Evolutionary conservation across 192 early-diverging fungal species (phyloP).

Genomic region (Umbelopsis isabellina): DNA sequence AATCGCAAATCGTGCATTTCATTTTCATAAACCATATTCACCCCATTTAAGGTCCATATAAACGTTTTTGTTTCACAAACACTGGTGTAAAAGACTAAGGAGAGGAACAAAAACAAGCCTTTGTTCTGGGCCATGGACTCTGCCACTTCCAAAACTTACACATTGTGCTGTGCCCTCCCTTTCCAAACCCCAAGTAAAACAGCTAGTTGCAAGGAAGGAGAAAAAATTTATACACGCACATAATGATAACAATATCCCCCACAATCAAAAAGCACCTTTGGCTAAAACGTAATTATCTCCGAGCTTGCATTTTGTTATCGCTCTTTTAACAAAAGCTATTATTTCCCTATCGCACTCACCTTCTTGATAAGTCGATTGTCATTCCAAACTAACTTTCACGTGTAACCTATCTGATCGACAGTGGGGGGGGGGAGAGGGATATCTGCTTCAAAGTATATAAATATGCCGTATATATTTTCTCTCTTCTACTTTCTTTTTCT

Average conservation of each 20-base stretch:
- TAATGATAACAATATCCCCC: constrained; percentile 7
- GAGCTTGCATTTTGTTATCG: constrained; percentile 17
- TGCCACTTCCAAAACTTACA: too few species aligned
- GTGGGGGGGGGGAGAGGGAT: not conserved
- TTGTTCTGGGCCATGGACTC: constrained; percentile 14
- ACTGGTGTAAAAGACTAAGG: not conserved
- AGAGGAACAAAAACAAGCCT: not conserved
- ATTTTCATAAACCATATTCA: too few species aligned
- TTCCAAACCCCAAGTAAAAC: constrained; percentile 6
- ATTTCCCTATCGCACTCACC: constrained; percentile 12
- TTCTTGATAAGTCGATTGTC: constrained; percentile 21
- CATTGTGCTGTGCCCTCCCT: not conserved
- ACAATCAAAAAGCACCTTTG: not conserved
- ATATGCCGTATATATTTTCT: not conserved
- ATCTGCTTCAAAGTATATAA: not conserved
- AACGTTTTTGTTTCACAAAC: too few species aligned
- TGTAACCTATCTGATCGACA: constrained; percentile 24
- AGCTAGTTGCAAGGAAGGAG: not conserved
- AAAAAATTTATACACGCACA: constrained; percentile 1
- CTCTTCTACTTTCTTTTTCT: not conserved
- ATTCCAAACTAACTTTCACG: constrained; percentile 24
- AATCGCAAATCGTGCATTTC: too few species aligned
- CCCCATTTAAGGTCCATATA: too few species aligned
- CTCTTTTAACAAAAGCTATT: not conserved
- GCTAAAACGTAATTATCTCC: constrained; percentile 14